phyloP scores from a whole-genome alignment of 164 flowering plant species.

The Protea cynaroides region DNA sequence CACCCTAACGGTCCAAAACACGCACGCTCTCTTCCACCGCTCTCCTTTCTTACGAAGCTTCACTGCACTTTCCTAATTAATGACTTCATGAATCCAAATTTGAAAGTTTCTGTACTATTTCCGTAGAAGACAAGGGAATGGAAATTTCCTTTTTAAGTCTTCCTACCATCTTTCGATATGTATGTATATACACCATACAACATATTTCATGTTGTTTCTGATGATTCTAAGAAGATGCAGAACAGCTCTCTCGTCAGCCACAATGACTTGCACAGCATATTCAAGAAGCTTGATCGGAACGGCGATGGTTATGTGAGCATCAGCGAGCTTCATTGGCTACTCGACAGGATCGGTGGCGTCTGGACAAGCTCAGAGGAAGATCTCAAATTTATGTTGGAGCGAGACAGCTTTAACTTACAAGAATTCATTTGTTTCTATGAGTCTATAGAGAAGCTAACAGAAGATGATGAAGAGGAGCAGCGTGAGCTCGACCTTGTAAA shows the following conservation, averaged over 20 bases:
- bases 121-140: no score
- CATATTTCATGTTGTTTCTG: neutral
- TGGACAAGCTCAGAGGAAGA: constrained; percentile 6
- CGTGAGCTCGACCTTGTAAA: constrained; percentile 19
- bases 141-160: no score
- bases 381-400: constrained; percentile 9
- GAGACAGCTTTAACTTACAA: constrained; percentile 7
- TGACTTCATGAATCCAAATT: no score
- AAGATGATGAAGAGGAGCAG: constrained; percentile 3
- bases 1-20: no score
- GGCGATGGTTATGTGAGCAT: constrained; percentile 12
- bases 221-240: constrained; percentile 6
- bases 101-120: no score
- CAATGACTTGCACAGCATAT: constrained; percentile 14
- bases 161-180: no score
- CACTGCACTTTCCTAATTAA: no score
- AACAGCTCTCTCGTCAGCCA: constrained; percentile 7
- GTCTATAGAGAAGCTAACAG: neutral
- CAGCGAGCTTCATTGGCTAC: constrained; percentile 10
- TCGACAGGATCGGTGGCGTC: neutral
- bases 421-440: constrained; percentile 17
- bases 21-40: no score
- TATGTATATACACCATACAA: no score
- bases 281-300: constrained; percentile 15
- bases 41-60: no score